Evolutionary conservation across 2,329 filamentous ascomycete species (phyloP), one percentile per base, ranked within the genome.

Genomic region (Aspergillus viridinutans): DNA sequence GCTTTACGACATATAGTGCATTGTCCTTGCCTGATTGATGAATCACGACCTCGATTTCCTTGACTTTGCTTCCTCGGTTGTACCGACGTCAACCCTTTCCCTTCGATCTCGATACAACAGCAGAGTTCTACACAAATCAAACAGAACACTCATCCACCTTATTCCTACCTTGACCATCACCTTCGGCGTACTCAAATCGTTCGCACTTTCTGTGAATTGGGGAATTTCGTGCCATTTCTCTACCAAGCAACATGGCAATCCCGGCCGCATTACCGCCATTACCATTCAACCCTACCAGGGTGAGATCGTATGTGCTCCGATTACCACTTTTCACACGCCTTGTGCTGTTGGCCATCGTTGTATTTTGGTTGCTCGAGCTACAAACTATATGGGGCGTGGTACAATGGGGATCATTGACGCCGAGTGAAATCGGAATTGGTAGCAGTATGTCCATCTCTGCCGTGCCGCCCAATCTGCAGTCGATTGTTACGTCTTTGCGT

Each of bases 241-340:
- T n/a, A 26, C 26, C 35, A 21, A 53, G 52, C 53, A 70, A 29
- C 49, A 80, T 80, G 78, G 75, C 80, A 60, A 74, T 74, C 50
- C 71, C 73, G 1, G 74, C 78, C 73, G 70, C 81, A 70, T 64
- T 81, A 12, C 78, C 80, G 70, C 70, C 81, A 69, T 64, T 81
- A 66, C 79, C 83, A 56, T 87, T 95, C 75, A 92, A 87, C 75
- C 85, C 88, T 32, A 74, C 82, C 59, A 86, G 90, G 64, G 82
- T 92, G 66, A 88, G 90, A 63, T 90, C 90, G 8, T 97, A 96
- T 72, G 69, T 96, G 63, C 80, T 90, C 58, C 87, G 92, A 50
- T 81, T 97, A n/a, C 93, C 94, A 38, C 80, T 97, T 1, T 92
- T 94, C 71, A 97, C 94, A 26, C 85, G 92, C 52, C 74, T 83